Conservation (phyloP, 768 basidiomycete species). For the Pisolithus microcarpus region DNA sequence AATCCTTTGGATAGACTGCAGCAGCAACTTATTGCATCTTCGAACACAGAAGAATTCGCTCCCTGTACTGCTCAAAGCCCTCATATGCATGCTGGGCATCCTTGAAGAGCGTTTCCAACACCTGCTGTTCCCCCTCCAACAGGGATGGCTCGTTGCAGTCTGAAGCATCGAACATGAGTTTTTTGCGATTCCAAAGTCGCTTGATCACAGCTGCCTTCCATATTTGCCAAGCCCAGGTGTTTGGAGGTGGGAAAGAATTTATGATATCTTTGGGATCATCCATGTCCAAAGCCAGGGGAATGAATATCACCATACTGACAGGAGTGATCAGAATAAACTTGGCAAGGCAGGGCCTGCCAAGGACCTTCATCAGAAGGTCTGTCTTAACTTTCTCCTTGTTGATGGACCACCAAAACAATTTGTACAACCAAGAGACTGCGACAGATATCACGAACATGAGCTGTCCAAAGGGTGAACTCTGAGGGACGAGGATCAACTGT, state of each 20-base stretch:
- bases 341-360: background rate
- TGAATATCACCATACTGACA: constrained; percentile 1
- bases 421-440: constrained; percentile 28
- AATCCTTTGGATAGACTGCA: too few relatives aligned
- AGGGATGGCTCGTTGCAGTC: background rate
- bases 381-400: constrained; percentile 20
- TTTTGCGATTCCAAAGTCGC: background rate
- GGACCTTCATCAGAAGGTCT: constrained; percentile 5
- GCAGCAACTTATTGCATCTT: too few relatives aligned
- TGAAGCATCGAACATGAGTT: background rate
- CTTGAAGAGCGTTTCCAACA: background rate
- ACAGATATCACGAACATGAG: constrained; percentile 29
- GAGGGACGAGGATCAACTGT: constrained; percentile 28
- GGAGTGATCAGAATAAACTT: background rate
- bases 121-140: background rate
- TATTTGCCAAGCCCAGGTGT: background rate
- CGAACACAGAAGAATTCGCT: too few relatives aligned
- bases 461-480: constrained; percentile 27
- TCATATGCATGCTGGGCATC: too few relatives aligned
- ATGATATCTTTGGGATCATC: background rate
- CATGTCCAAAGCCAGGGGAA: background rate
- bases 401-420: constrained; percentile 24
- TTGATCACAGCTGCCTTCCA: background rate
- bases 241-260: background rate
- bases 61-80: background rate